These are phyloP conservation scores for Periconia sp. DNA, from an alignment of 2,329 filamentous ascomycete species.

Conservation along the genomic window DNA sequence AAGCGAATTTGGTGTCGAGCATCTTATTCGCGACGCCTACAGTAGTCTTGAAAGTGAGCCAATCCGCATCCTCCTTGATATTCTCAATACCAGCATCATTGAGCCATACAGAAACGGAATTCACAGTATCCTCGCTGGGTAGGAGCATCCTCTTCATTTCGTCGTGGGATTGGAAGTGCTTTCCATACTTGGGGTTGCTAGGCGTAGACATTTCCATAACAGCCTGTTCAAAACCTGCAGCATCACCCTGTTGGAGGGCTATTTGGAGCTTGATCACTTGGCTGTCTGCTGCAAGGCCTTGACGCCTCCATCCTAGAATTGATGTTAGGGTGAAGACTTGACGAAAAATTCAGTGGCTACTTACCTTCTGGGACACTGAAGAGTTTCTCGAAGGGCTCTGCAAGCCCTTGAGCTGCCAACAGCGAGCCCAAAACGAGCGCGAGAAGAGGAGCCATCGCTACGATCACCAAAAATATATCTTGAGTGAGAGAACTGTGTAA, in stretches of 20 bases:
- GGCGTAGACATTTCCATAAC: constrained; percentile 55
- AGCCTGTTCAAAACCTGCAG: constrained; percentile 46
- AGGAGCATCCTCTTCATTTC: constrained; percentile 53
- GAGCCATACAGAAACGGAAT: constrained; percentile 53
- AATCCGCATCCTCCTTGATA: constrained; percentile 47
- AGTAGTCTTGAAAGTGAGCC: constrained; percentile 46
- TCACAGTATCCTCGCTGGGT: constrained; percentile 45
- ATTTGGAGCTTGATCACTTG: constrained; percentile 37
- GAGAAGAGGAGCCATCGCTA: constrained; percentile 27
- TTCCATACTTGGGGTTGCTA: constrained; percentile 54
- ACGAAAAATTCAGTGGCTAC: background rate
- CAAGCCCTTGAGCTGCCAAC: constrained; percentile 26
- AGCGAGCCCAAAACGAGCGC: constrained; percentile 30
- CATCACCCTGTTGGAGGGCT: constrained; percentile 35
- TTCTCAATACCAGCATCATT: constrained; percentile 45
- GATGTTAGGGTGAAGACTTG: background rate
- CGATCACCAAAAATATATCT: no score
- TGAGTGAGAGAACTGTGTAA: background rate
- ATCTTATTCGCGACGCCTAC: constrained; percentile 49
- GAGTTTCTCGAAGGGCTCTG: constrained; percentile 34
- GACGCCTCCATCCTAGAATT: constrained; percentile 28
- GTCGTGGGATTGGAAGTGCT: constrained; percentile 52
- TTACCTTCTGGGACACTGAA: constrained; percentile 27
- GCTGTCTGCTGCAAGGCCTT: constrained; percentile 21
- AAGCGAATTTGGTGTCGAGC: constrained; percentile 56